Base-by-base conservation (phyloP, 2,329 filamentous ascomycete species). In the Stromatinia cepivora region DNA sequence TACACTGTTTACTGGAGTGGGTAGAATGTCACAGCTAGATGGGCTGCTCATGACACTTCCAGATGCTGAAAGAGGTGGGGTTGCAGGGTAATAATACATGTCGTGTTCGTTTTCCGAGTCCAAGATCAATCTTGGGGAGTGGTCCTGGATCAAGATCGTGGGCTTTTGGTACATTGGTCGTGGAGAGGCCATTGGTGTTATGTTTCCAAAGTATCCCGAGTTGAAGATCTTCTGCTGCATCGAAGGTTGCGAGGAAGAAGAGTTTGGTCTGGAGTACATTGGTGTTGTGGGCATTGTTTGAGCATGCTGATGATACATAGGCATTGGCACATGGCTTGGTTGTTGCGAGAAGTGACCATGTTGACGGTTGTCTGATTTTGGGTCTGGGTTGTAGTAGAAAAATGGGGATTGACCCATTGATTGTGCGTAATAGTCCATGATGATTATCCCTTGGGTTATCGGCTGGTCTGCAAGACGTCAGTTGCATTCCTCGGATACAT, bases 21-120 rank as follows among this genome's bases (percentile, higher is more conserved):
- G 90, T 70, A 96, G 81, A 73, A 93, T 82, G 72, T 93, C 92
- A 78, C 85, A 90, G 80, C 86, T 90, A 72, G 90, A 90, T 65
- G 94, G 93, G 85, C 93, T 97, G 83, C 92, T 93, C 77, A 93
- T 90, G 69, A 87, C 89, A 84, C 93, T 97, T 74, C 91, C 91
- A 42, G 92, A 90, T 3, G 91, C 90, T 34, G 94, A 97, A 76
- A 97, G 85, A 58, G 93, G 91, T 62, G 94, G 94, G 28, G 94
- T 97, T 10, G 92, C 89, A 46, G 94, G 94, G 78, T 92, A 92
- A 81, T 90, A 92, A 73, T 88, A 86, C 73, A 79, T 75, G 70
- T 90, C 87, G 75, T 89, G 85, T 75, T 84, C 82, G 71, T 91
- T 86, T 75, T 93, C 90, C 22, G 92, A 92, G 80, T 97, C 91